Conservation (phyloP, 2,329 filamentous ascomycete genomes). For the Paecilomyces formosus region DNA sequence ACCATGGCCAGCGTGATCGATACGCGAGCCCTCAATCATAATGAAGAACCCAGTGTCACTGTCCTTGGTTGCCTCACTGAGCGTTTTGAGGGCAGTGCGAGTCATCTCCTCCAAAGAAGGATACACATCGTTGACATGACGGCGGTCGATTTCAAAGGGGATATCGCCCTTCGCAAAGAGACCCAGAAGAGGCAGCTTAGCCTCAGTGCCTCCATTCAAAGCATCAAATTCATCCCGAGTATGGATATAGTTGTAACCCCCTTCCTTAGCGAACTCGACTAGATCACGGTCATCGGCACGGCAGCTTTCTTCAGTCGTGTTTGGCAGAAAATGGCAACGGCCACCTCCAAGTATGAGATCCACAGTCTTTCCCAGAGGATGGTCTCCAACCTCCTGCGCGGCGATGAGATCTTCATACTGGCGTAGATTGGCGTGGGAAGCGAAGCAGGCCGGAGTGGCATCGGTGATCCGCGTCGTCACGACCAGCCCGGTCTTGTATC, state of each 20-base stretch:
- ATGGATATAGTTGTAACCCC: conserved; percentile 74
- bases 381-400: conserved; percentile 81
- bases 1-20: conserved; percentile 86
- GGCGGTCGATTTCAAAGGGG: conserved; percentile 88
- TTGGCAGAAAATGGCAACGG: conserved; percentile 85
- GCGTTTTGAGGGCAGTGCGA: conserved; percentile 66
- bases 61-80: conserved; percentile 72
- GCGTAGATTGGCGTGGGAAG: conserved; percentile 73
- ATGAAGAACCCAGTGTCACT: conserved; percentile 93
- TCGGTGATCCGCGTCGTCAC: conserved; percentile 94
- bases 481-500: conserved; percentile 87
- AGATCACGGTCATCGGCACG: conserved; percentile 72
- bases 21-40: conserved; percentile 95
- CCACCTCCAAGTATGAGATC: conserved; percentile 92
- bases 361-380: conserved; percentile 77
- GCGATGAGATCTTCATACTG: conserved; percentile 85
- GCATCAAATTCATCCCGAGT: conserved; percentile 68
- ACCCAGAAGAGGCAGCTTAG: conserved; percentile 74
- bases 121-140: conserved; percentile 68
- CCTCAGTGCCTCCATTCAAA: conserved; percentile 58
- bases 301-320: conserved; percentile 73
- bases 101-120: conserved; percentile 92
- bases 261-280: conserved; percentile 61
- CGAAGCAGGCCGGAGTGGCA: conserved; percentile 93
- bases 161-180: conserved; percentile 78